Evolutionary conservation across 495 filamentous ascomycete genomes (phyloP).

Genomic region (Penicillium samsonianum): DNA sequence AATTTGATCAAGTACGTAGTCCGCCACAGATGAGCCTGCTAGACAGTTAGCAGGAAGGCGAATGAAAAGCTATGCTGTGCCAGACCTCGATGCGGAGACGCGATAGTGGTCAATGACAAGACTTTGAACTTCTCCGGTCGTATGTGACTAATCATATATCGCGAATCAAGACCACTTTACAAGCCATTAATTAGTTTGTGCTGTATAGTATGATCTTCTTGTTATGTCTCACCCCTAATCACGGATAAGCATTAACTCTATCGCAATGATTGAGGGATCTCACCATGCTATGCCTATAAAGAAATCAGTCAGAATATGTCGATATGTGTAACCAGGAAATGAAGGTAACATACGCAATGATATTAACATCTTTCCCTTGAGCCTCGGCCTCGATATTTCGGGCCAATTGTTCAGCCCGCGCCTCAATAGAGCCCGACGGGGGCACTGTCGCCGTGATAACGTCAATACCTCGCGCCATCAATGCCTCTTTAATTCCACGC

Average conservation of each 20-base stretch:
- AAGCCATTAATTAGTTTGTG: slow-evolving; percentile 30
- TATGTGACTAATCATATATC: slow-evolving; percentile 87
- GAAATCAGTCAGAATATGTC: slow-evolving; percentile 16
- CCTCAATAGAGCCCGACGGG: slow-evolving; percentile 75
- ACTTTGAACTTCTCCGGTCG: slow-evolving; percentile 71
- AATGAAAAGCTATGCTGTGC: neutral
- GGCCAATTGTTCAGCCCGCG: slow-evolving; percentile 66
- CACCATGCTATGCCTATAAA: slow-evolving; percentile 71
- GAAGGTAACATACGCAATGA: slow-evolving; percentile 68
- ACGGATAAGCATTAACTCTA: slow-evolving; percentile 6
- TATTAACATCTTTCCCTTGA: slow-evolving; percentile 75
- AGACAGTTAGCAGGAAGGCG: slow-evolving; percentile 5
- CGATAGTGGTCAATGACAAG: slow-evolving; percentile 81
- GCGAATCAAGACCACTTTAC: slow-evolving; percentile 79
- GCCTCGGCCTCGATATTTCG: slow-evolving; percentile 66
- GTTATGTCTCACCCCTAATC: slow-evolving; percentile 47
- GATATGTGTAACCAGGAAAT: neutral
- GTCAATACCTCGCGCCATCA: slow-evolving; percentile 68
- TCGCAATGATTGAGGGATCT: slow-evolving; percentile 7
- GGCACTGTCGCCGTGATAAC: slow-evolving; percentile 84
- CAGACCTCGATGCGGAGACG: slow-evolving; percentile 78
- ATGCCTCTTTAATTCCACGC: slow-evolving; percentile 82
- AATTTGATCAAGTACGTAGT: slow-evolving; percentile 75
- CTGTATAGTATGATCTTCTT: neutral
- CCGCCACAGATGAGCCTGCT: slow-evolving; percentile 77